Percentiles rank a stretch among this genome's conserved stretches.
phyloP scores from a whole-genome alignment of 1,284 basidiomycete genomes.

The Microbotryum saponariae region DNA sequence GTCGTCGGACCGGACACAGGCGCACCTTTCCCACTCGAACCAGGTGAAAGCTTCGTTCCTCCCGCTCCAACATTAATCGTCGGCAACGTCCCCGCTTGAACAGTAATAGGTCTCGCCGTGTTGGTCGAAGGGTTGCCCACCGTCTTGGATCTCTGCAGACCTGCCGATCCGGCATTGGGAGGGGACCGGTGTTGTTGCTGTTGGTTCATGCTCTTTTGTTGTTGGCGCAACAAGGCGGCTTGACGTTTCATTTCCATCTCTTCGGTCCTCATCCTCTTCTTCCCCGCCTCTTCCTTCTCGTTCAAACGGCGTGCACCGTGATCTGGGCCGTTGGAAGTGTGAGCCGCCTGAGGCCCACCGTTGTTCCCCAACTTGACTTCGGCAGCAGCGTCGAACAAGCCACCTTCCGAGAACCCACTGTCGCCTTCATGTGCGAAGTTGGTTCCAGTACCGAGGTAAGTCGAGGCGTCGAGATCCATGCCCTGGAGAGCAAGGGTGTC shows the following conservation, averaged over 20 bases:
- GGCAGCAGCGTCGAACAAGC: no score
- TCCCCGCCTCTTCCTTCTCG: not conserved
- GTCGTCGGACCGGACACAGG: no score
- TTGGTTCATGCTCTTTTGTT: not conserved
- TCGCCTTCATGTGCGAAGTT: not conserved
- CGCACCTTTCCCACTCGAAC: no score
- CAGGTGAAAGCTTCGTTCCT: constrained; percentile 6
- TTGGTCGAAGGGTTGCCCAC: constrained; percentile 11
- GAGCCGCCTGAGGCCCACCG: no score
- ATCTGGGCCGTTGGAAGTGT: not conserved
- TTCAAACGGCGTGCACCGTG: not conserved
- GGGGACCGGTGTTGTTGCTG: not conserved
- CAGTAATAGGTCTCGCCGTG: not conserved
- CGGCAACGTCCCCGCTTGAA: not conserved
- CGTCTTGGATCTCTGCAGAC: not conserved
- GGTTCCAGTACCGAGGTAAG: not conserved
- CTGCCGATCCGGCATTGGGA: not conserved
- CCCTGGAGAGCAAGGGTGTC: constrained; percentile 3
- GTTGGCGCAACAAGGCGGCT: not conserved
- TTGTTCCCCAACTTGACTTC: no score
- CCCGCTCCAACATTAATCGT: constrained; percentile 18
- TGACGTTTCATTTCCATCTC: not conserved
- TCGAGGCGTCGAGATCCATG: constrained; percentile 1
- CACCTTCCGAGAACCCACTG: constrained; percentile 2
- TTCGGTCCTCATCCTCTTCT: no score